Evolutionary conservation across 805 yeast genomes (phyloP), one percentile per base, ranked within the genome.

Genomic region (Sugiyamaella mastotermitis): DNA sequence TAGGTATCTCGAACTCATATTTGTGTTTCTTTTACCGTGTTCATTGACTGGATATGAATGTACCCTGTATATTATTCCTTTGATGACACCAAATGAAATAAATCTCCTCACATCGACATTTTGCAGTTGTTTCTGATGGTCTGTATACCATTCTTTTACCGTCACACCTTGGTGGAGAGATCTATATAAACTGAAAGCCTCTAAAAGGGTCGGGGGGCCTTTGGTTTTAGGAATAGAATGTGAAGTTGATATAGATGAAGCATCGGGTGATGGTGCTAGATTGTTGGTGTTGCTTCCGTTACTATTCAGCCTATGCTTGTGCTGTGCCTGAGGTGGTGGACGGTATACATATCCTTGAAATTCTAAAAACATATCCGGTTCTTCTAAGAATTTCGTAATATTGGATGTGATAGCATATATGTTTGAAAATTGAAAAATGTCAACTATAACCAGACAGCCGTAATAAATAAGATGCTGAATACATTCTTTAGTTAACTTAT

Each of bases 401-500:
- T 74, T 72, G 24, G 92, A 79, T 0, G 97, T 85, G 16, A 95
- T 85, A 0, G 96, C 92, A 62, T 92, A 92, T 17, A 80, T 76
- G 60, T 86, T 90, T 33, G 79, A 66, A 56, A 88, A 92, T 55
- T 88, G 97, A 58, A 92, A 90, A 11, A 92, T 76, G 55, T 90
- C 97, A 10, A 84, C 68, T 7, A 88, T 70, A 10, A 81, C 74
- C 21, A 92, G 78, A 50, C 97, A 84, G 48, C 80, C 80, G 62
- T 90, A 92, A 58, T 90, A 94, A 65, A 88, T 73, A 38, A 92
- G 66, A 61, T 92, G 97, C 58, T 84, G 94, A 25, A 94, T 78
- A 56, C 97, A 88, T 53, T 83, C 87, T 38, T 78, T 75, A 2
- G 95, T 85, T 35, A 90, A 65, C 14, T 71, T 65, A 47, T 78